Evolutionary conservation across 2,329 filamentous ascomycete species (phyloP).

Genomic region (Lachnum nothofagi): DNA sequence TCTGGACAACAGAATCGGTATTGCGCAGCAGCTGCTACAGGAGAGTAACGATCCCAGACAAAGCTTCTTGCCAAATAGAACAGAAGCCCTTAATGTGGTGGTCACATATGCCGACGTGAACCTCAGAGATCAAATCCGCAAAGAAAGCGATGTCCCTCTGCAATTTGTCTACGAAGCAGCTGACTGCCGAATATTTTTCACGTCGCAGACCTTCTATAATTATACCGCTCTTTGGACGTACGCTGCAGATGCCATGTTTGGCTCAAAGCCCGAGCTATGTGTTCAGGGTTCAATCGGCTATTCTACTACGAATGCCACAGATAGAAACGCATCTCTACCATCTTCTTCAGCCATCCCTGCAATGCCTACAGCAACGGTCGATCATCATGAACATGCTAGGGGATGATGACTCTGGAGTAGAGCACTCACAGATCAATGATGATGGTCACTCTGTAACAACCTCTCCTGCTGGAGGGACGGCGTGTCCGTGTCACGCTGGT

Average conservation of each 20-base stretch:
- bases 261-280: constrained; percentile 30
- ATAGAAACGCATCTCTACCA: background rate
- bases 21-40: constrained; percentile 23
- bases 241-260: constrained; percentile 35
- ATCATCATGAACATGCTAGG: background rate
- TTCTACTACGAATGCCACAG: background rate
- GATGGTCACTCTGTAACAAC: background rate
- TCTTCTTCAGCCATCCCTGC: background rate
- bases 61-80: constrained; percentile 24
- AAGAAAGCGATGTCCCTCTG: constrained; percentile 36
- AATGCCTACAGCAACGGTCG: background rate
- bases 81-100: constrained; percentile 12
- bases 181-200: constrained; percentile 55
- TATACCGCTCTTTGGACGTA: constrained; percentile 46
- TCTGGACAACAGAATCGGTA: constrained; percentile 20
- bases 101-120: constrained; percentile 37
- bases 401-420: background rate
- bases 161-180: constrained; percentile 58
- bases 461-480: background rate
- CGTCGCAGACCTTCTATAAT: constrained; percentile 44
- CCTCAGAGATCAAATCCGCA: constrained; percentile 35
- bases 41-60: constrained; percentile 8
- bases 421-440: background rate
- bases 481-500: background rate
- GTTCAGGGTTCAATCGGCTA: constrained; percentile 9